Conservation (phyloP, 2,329 filamentous ascomycete species). For the Fusarium siculi region DNA sequence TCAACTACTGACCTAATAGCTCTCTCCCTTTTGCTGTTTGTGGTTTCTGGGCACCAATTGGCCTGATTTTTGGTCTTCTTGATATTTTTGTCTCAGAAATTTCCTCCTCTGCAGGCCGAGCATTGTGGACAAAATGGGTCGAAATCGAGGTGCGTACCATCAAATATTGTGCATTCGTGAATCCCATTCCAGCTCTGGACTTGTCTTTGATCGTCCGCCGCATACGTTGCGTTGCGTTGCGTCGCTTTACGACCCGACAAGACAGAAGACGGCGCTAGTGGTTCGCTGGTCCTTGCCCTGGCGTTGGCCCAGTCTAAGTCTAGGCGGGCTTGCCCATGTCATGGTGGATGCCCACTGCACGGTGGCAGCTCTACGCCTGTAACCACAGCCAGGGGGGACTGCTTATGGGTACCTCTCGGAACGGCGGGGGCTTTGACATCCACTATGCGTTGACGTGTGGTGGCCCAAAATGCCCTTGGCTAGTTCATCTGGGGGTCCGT, state of each 20-base stretch:
- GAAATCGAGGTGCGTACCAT: constrained; percentile 63
- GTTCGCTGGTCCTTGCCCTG: constrained; percentile 14
- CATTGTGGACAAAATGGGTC: constrained; percentile 56
- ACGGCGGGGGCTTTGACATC: constrained; percentile 25
- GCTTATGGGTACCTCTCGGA: constrained; percentile 18
- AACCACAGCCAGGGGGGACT: constrained; percentile 30
- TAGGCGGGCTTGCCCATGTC: constrained; percentile 12
- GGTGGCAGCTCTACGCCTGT: constrained; percentile 21
- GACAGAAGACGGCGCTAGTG: constrained; percentile 24
- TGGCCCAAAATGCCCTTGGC: constrained; percentile 27
- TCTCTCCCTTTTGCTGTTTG: constrained; percentile 11
- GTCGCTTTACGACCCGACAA: constrained; percentile 17
- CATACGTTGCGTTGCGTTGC: constrained; percentile 1
- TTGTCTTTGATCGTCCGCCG: constrained; percentile 12
- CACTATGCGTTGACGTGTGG: constrained; percentile 28
- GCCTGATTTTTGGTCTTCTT: constrained; percentile 2
- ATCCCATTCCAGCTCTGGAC: constrained; percentile 39
- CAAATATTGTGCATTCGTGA: constrained; percentile 29
- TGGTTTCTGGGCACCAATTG: constrained; percentile 3
- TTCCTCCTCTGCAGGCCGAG: constrained; percentile 31
- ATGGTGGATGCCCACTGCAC: not conserved
- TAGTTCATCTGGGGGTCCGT: constrained; percentile 25
- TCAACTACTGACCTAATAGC: constrained; percentile 2
- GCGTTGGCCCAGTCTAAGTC: constrained; percentile 2
- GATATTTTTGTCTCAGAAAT: constrained; percentile 39